Evolutionary conservation across 2,329 filamentous ascomycete species (phyloP).

Genomic region (Leptographium flavum): DNA sequence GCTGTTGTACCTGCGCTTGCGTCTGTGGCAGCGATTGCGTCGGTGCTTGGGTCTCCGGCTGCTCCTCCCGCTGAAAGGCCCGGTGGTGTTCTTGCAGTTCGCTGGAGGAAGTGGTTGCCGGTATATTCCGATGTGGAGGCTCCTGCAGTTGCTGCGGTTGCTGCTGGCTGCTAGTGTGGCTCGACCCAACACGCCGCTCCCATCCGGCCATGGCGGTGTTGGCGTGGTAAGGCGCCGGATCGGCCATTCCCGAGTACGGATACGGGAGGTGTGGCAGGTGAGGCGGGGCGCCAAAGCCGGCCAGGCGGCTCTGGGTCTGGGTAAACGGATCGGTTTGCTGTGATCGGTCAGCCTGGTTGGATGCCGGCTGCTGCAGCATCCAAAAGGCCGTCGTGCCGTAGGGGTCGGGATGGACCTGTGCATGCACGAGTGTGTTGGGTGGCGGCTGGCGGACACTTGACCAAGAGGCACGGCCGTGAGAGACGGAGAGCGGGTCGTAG

Average conservation of each 20-base stretch:
- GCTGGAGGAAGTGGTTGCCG: not conserved
- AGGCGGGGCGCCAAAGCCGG: not conserved
- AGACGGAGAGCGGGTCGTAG: conserved; percentile 9
- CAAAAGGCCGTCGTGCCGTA: not conserved
- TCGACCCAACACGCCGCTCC: not conserved
- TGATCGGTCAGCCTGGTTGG: not conserved
- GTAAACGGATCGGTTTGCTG: not conserved
- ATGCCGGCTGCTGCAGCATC: not conserved
- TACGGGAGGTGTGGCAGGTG: not conserved
- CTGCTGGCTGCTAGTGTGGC: conserved; percentile 1
- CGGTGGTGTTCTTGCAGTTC: conserved; percentile 1
- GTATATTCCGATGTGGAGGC: conserved; percentile 1
- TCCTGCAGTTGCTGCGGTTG: conserved; percentile 7
- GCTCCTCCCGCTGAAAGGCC: not conserved
- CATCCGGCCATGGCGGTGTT: not conserved
- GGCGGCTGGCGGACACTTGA: not conserved
- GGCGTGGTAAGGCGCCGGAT: no score
- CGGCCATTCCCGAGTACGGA: no score
- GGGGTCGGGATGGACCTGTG: not conserved
- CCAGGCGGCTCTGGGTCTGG: no score
- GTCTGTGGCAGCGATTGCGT: not conserved
- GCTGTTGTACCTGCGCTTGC: not conserved
- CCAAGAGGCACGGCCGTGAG: not conserved
- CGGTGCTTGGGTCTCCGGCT: not conserved
- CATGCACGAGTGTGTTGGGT: not conserved